Evolutionary conservation across 441 rosid species (phyloP), one percentile per base, ranked within the genome.

Genomic region (Capsella rubella): DNA sequence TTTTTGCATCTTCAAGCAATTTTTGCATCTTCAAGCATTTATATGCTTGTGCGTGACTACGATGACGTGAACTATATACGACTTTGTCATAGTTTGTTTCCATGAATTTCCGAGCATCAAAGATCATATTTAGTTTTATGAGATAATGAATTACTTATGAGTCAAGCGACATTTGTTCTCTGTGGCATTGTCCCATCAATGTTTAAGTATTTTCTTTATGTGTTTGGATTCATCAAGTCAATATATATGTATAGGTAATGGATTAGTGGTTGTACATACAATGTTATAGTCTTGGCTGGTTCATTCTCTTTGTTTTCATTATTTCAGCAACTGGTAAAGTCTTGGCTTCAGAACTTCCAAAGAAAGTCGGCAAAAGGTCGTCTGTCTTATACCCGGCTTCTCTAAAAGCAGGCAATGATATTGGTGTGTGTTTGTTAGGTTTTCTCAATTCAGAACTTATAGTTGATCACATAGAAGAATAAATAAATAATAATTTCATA

Each of bases 331-430:
- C 93, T 0, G 98, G 96, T 34, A 88, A 87, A 75, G 85, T 90
- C 70, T 86, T 95, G 85, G 96, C 99, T 80, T 83, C 82, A 27
- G 95, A 95, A 84, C 99, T 92, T 83, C 99, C 98, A 45, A 83
- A 75, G 73, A 81, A 73, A 61, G 87, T 83, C 39, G 79, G 84
- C 54, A 75, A 80, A 81, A 86, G 67, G 64, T 86, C 93, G 69
- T 86, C 85, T 16, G 98, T 95, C 72, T 85, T 95, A 79, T 95
- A 95, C 84, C 99, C 99, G 16, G 97, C 99, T 79, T 95, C 99
- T 46, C 69, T 76, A 46, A 92, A 90, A 83, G 95, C 99, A 78
- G 79, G 98, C 84, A 83, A 71, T 67, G 98, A 90, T 53, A 92
- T 92, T 52, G 97, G 97, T 92, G 79, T 59, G 84, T 71, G 47